Percentiles rank a stretch among this genome's conserved stretches.
phyloP scores from a whole-genome alignment of 2,329 filamentous ascomycete genomes.

The Sordariomycetes sp. region DNA sequence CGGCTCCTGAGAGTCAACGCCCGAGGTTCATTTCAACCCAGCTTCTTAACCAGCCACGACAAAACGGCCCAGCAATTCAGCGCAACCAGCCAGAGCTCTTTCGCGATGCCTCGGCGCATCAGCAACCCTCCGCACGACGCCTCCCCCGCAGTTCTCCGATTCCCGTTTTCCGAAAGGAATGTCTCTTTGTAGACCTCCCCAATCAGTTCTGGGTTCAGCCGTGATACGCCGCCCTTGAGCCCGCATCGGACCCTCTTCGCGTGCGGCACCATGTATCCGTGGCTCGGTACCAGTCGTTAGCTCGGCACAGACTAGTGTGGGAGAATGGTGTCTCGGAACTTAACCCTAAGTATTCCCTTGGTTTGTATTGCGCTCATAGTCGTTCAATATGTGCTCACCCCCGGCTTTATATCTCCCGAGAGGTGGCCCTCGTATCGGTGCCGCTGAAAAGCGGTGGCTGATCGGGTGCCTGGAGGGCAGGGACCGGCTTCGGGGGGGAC shows the following conservation, averaged over 20 bases:
- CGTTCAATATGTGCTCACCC: conserved; percentile 27
- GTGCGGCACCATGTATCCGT: conserved; percentile 1
- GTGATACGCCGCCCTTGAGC: conserved; percentile 49
- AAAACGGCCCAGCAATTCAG: not conserved
- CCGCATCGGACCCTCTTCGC: conserved; percentile 37
- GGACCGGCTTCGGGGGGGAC: conserved; percentile 15
- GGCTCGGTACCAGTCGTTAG: conserved; percentile 6
- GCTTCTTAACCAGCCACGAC: not conserved
- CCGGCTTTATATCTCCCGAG: conserved; percentile 47
- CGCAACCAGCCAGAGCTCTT: not conserved
- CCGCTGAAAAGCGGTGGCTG: conserved; percentile 41
- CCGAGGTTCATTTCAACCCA: not conserved
- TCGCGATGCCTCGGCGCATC: not conserved
- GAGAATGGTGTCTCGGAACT: conserved; percentile 73
- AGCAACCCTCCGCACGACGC: conserved; percentile 45
- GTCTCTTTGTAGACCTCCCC: conserved; percentile 35
- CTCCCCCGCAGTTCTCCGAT: conserved; percentile 73
- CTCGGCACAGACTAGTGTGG: conserved; percentile 36
- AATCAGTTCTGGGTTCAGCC: conserved; percentile 22
- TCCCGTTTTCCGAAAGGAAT: conserved; percentile 60
- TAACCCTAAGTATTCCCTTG: conserved; percentile 86
- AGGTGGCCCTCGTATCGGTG: conserved; percentile 17
- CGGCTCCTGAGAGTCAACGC: not conserved
- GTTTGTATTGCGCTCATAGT: conserved; percentile 60
- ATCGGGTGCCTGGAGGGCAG: conserved; percentile 30